Evolutionary conservation across 495 filamentous ascomycete species (phyloP), one percentile per base, ranked within the genome.

Genomic region (Penicillium goetzii): DNA sequence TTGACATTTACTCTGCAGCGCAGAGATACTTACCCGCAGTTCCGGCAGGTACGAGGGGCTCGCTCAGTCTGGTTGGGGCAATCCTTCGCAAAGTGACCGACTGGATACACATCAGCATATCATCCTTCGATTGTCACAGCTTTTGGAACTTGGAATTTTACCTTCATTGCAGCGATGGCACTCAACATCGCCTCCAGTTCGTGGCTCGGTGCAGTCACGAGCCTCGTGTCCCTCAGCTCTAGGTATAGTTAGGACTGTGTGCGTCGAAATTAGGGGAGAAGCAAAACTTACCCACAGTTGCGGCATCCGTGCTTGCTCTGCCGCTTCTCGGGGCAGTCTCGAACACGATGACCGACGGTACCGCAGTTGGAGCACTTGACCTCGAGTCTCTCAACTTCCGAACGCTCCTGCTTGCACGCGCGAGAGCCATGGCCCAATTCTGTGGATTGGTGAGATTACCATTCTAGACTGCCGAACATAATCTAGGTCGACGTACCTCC

Each of bases 51-150:
- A 25, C 77, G 76, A 51, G 81, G 75, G 11, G 45, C 51, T n/a
- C 68, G 53, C 25, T 78, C 78, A 43, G 76, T 72, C 21, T 71
- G 78, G 65, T 86, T 80, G 33, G 91, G 92, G 68, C 94, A 97
- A 64, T 96, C 92, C 60, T 85, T 85, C 3, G 90, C 85, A 74
- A 93, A 95, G 66, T 97, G 94, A 5, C 93, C 93, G 57, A 83
- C 89, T 92, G 28, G 34, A 64, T 28, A 21, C 53, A 7, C 61
- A 47, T 61, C 67, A 60, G 33, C 50, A 45, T 49, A 68, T 5
- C 52, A 55, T 55, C 15, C 17, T 53, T 53, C 32, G 60, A 43
- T 43, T 12, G 55, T 34, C 26, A 36, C 21, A 19, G 25, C n/a
- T 25, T 55, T 15, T 15, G 7, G 17, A 0, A 7, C 7, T 10